Evolutionary conservation across 1,139 yeast genomes (phyloP), one percentile per base, ranked within the genome.

Genomic region (Geotrichum europaeum): DNA sequence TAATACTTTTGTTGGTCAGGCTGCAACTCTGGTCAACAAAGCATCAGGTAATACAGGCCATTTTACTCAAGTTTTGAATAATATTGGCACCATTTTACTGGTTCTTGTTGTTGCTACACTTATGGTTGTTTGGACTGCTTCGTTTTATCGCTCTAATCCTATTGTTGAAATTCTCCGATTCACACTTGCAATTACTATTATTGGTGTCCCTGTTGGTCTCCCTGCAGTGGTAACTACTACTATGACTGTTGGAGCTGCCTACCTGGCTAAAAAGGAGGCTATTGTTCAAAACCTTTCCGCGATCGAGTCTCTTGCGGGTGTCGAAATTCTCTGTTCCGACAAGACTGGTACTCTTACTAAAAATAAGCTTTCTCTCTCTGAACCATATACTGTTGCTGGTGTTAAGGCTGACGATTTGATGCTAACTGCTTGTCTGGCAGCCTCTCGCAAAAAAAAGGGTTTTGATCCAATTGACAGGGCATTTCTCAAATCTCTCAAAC

Each of bases 241-340:
- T 78, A 90, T 92, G 96, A 98, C 98, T 79, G 98, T 92, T 79
- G 97, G 97, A 85, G 98, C 98, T 77, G 97, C 97, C 76, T 91
- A 91, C 89, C 84, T 92, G 76, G 98, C 98, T 74, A 91, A 91
- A 85, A 91, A 91, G 81, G 91, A 91, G 82, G 98, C 97, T 72
- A 92, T 92, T 84, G 98, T 92, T 72, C 97, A 92, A 82, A 92
- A 92, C 80, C 85, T 92, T 75, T 89, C 97, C 78, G 98, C 98
- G 70, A 92, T 92, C 80, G 98, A 92, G 83, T 91, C 97, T 66
- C 84, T 92, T 73, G 99, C 98, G 71, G 98, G 98, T 87, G 98
- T 92, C 75, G 98, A 92, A 81, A 91, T 92, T 78, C 86, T 92
- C 78, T 92, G 98, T 85, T 92, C 98, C 69, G 99, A 92, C 81